Evolutionary conservation across 495 filamentous ascomycete species (phyloP).

Genomic region (Xylaria acuta): DNA sequence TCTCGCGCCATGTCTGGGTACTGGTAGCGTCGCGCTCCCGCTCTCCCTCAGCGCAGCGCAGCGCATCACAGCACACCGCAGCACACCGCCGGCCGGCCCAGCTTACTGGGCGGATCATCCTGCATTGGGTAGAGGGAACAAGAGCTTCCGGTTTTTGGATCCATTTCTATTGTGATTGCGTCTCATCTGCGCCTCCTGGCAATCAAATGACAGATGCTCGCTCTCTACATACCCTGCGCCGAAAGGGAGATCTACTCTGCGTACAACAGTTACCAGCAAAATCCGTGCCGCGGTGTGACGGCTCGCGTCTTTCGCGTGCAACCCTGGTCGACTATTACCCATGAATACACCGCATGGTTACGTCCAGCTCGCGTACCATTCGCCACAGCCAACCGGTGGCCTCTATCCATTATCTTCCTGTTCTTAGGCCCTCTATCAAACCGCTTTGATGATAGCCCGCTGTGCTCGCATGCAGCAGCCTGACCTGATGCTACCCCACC

Average conservation of each 20-base stretch:
- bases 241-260: slow-evolving; percentile 12
- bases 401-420: slow-evolving; percentile 33
- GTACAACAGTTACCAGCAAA: background rate
- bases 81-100: slow-evolving; percentile 6
- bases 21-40: background rate
- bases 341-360: background rate
- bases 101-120: slow-evolving; percentile 13
- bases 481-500: slow-evolving; percentile 35
- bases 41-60: background rate
- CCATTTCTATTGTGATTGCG: slow-evolving; percentile 17
- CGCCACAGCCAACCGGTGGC: slow-evolving; percentile 30
- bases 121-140: slow-evolving; percentile 26
- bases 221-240: slow-evolving; percentile 23
- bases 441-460: slow-evolving; percentile 24
- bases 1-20: slow-evolving; percentile 1
- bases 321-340: slow-evolving; percentile 14
- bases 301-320: background rate
- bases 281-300: slow-evolving; percentile 16
- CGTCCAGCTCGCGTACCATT: slow-evolving; percentile 29
- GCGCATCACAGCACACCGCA: background rate
- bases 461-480: slow-evolving; percentile 31
- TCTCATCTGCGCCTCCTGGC: slow-evolving; percentile 25
- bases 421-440: slow-evolving; percentile 23
- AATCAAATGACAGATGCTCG: slow-evolving; percentile 23
- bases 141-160: slow-evolving; percentile 23